Conservation (phyloP, 1,284 basidiomycete species). For the Ustilago cynodontis region DNA sequence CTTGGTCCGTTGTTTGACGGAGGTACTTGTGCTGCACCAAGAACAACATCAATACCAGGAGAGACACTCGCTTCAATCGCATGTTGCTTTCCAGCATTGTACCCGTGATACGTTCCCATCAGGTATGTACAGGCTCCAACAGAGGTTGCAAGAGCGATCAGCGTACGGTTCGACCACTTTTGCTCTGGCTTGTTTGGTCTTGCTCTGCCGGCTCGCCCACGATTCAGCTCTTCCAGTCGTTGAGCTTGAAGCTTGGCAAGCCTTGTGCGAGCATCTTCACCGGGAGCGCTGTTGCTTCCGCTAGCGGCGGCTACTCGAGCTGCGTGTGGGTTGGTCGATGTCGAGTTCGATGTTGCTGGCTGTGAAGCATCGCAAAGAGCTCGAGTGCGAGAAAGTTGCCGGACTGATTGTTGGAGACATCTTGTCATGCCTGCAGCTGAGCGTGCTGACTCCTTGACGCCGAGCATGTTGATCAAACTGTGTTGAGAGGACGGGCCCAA, state of each 20-base stretch:
- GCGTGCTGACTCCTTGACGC: background rate
- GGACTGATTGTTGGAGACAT: background rate
- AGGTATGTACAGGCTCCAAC: slow-evolving; percentile 48
- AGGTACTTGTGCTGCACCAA: background rate
- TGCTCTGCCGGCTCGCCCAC: slow-evolving; percentile 8
- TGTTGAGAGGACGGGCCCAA: background rate
- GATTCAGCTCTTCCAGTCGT: slow-evolving; percentile 37
- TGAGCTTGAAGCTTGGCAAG: slow-evolving; percentile 36
- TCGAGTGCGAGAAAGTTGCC: background rate
- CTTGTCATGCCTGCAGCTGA: background rate
- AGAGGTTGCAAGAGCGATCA: slow-evolving; percentile 45
- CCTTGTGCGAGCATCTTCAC: slow-evolving; percentile 17
- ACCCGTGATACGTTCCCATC: slow-evolving; percentile 44
- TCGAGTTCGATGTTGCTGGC: slow-evolving; percentile 13
- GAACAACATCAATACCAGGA: background rate
- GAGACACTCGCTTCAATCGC: slow-evolving; percentile 9
- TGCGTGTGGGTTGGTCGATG: slow-evolving; percentile 16
- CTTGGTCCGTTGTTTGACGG: background rate
- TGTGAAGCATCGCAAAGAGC: slow-evolving; percentile 23
- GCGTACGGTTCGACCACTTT: slow-evolving; percentile 49
- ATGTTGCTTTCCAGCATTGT: slow-evolving; percentile 38
- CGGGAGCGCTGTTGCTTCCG: background rate
- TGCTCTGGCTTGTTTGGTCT: slow-evolving; percentile 36
- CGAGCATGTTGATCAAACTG: background rate
- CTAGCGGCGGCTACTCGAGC: slow-evolving; percentile 14